Conservation (phyloP, 805 yeast genomes). For the Candida andamanensis region DNA sequence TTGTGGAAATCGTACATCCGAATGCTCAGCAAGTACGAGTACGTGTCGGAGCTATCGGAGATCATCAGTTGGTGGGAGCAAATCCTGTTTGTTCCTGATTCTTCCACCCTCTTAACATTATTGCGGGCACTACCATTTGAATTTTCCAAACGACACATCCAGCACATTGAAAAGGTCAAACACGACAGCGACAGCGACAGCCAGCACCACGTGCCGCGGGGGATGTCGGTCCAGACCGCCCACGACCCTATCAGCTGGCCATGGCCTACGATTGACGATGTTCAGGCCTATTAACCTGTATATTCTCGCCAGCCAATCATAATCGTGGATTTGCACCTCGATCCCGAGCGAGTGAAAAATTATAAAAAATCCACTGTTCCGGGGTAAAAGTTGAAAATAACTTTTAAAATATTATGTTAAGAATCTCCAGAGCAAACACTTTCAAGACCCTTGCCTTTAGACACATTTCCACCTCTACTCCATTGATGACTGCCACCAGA, state of each 20-base stretch:
- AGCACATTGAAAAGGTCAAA: conserved; percentile 22
- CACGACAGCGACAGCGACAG: background rate
- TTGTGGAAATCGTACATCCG: conserved; percentile 52
- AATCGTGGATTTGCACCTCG: background rate
- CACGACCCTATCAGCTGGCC: conserved; percentile 5
- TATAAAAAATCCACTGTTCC: conserved; percentile 6
- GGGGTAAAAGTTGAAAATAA: conserved; percentile 3
- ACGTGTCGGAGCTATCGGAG: conserved; percentile 44
- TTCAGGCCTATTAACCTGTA: background rate
- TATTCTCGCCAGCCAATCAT: conserved; percentile 5
- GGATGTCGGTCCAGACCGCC: background rate
- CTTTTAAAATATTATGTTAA: conserved; percentile 18
- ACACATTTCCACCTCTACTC: conserved; percentile 24
- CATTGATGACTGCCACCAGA: conserved; percentile 39
- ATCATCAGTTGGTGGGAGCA: conserved; percentile 53
- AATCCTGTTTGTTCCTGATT: conserved; percentile 39
- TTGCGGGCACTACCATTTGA: conserved; percentile 34
- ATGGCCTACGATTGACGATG: conserved; percentile 6
- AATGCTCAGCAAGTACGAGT: conserved; percentile 43
- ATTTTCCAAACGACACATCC: conserved; percentile 31
- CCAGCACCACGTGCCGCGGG: background rate
- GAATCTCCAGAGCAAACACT: conserved; percentile 12
- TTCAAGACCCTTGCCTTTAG: conserved; percentile 13
- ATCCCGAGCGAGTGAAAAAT: background rate
- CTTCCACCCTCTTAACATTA: conserved; percentile 34